Evolutionary conservation across 192 early-diverging fungal species (phyloP), one percentile per base, ranked within the genome.

Genomic region (Radiomyces spectabilis): DNA sequence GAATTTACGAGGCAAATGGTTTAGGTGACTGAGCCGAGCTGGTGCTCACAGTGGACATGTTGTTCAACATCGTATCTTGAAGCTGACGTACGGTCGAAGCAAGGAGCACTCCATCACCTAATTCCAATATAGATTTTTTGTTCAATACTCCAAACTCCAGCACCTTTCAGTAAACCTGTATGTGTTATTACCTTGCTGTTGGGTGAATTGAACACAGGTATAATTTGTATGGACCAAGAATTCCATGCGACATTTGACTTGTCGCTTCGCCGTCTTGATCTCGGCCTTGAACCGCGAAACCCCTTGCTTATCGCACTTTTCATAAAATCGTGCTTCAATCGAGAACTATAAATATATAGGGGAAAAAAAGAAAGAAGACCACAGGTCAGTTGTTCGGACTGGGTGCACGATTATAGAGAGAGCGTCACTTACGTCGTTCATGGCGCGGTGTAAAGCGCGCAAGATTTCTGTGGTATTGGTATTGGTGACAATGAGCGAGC

Each of bases 131-230:
- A n/a, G n/a, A n/a, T n/a, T n/a, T n/a, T n/a, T n/a, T n/a, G n/a
- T n/a, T n/a, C n/a, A n/a, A n/a, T n/a, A n/a, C n/a, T n/a, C n/a
- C n/a, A n/a, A n/a, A n/a, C n/a, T n/a, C n/a, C n/a, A n/a, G n/a
- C n/a, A n/a, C n/a, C n/a, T n/a, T n/a, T n/a, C n/a, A n/a, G n/a
- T n/a, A n/a, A n/a, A n/a, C n/a, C n/a, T n/a, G n/a, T n/a, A n/a
- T n/a, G n/a, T n/a, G n/a, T n/a, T n/a, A n/a, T 24, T 49, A 32
- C 53, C 60, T 62, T 62, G 60, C 34, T 62, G 60, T 54, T 62
- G 60, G 16, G 60, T 62, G 21, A 62, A 62, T 38, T 48, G 60
- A 21, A 62, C 52, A 1, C 21, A 31, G 31, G 35, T 32, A 27
- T 37, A 25, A 39, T 53, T 39, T 4, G 51, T 24, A 18, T 45